A percentile compares a stretch with the other conserved stretches of the same genome.
Evolutionary conservation across 1,139 yeast species (phyloP).

Genomic region (Kluyveromyces sp.): DNA sequence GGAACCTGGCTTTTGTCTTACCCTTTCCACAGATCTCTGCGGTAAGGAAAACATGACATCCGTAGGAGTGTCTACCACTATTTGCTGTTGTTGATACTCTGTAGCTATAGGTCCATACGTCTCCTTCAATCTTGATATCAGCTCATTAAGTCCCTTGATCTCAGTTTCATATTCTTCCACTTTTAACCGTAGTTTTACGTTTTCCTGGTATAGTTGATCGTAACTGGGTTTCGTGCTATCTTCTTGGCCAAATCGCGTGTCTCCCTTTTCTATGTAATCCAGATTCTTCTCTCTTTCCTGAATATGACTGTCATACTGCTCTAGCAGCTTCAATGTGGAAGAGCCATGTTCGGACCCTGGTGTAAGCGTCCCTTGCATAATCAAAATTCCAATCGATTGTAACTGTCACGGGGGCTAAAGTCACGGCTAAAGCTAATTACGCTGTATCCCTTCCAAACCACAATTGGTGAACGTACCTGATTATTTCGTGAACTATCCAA

Average conservation of each 20-base stretch:
- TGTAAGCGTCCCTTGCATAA: no score
- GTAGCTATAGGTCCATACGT: slow-evolving; percentile 7
- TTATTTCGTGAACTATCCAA: background rate
- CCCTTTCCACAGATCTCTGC: slow-evolving; percentile 29
- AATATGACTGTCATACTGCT: slow-evolving; percentile 25
- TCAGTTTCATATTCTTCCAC: slow-evolving; percentile 24
- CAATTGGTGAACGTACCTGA: background rate
- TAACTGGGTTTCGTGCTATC: slow-evolving; percentile 19
- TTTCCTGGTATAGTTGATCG: slow-evolving; percentile 30
- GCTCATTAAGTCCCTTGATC: slow-evolving; percentile 18
- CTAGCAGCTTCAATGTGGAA: slow-evolving; percentile 25
- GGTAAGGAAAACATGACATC: slow-evolving; percentile 21
- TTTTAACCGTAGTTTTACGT: slow-evolving; percentile 23
- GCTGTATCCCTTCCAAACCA: background rate
- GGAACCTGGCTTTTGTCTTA: slow-evolving; percentile 18
- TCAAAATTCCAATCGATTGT: no score
- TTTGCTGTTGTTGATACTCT: slow-evolving; percentile 14
- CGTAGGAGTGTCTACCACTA: slow-evolving; percentile 8
- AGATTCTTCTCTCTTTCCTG: slow-evolving; percentile 23
- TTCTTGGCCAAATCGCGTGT: slow-evolving; percentile 1
- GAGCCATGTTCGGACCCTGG: slow-evolving; percentile 10
- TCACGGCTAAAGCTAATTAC: no score
- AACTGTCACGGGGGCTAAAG: no score
- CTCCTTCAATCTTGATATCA: slow-evolving; percentile 17
- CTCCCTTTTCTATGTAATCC: slow-evolving; percentile 22